Percentiles rank a stretch among this genome's conserved stretches.
Conservation (phyloP, 2,329 filamentous ascomycete species). For the Phialocephala sp. region DNA sequence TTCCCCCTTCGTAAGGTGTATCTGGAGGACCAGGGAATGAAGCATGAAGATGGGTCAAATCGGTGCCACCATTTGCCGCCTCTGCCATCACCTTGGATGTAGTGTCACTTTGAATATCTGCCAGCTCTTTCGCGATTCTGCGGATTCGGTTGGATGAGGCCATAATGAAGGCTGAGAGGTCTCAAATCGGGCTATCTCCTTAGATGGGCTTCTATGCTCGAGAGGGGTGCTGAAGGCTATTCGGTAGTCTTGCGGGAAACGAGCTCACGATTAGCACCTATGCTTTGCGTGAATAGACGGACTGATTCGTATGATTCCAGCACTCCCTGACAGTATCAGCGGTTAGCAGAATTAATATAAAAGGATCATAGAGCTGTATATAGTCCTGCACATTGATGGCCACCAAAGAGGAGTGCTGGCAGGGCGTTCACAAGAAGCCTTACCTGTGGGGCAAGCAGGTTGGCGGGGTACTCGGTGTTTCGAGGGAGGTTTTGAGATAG, state of each 20-base stretch:
- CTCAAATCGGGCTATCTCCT: background rate
- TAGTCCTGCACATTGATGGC: background rate
- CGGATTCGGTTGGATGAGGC: slow-evolving; percentile 45
- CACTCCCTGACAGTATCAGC: background rate
- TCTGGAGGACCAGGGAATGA: slow-evolving; percentile 86
- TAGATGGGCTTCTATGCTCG: background rate
- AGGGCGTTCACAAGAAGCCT: slow-evolving; percentile 29
- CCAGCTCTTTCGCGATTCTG: slow-evolving; percentile 76
- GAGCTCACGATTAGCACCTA: background rate
- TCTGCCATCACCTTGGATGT: slow-evolving; percentile 78
- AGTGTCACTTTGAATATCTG: slow-evolving; percentile 75
- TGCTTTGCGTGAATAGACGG: background rate
- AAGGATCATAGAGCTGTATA: background rate
- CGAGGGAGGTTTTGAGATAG: slow-evolving; percentile 1
- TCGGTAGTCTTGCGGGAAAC: background rate
- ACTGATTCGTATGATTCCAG: background rate
- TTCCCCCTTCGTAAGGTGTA: slow-evolving; percentile 90
- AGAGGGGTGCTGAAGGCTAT: background rate
- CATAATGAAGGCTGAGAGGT: slow-evolving; percentile 28
- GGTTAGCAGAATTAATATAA: background rate
- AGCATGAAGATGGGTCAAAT: slow-evolving; percentile 83
- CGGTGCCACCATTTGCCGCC: slow-evolving; percentile 62
- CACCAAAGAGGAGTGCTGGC: slow-evolving; percentile 17
- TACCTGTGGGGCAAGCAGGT: slow-evolving; percentile 20
- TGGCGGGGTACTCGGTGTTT: slow-evolving; percentile 28